Percentiles rank a stretch among this genome's conserved stretches.
These are phyloP conservation scores for Ilyonectria sp. DNA, from an alignment of 2,329 filamentous ascomycete genomes.

Conservation along the genomic window DNA sequence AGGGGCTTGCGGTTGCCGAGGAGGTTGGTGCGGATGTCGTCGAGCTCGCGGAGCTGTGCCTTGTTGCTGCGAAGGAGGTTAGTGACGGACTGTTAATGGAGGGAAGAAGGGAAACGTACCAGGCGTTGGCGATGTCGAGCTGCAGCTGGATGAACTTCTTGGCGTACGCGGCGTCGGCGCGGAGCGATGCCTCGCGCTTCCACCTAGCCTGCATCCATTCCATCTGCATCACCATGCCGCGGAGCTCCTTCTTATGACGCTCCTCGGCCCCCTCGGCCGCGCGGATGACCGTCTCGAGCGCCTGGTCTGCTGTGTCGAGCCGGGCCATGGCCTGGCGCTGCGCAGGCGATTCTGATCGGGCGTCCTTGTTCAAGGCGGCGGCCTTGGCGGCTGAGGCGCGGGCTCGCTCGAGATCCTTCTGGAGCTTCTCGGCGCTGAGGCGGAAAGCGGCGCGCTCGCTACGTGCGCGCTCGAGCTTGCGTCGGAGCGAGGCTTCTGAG, in stretches of 20 bases:
- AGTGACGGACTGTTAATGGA: conserved; percentile 20
- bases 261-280: conserved; percentile 75
- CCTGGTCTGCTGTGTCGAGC: conserved; percentile 61
- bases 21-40: conserved; percentile 76
- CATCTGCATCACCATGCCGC: conserved; percentile 90
- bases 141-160: conserved; percentile 88
- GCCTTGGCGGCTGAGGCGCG: conserved; percentile 58
- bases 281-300: conserved; percentile 72
- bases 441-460: conserved; percentile 74
- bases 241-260: conserved; percentile 81
- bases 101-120: conserved; percentile 73
- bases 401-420: conserved; percentile 65
- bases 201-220: conserved; percentile 89
- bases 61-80: conserved; percentile 78
- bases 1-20: conserved; percentile 57
- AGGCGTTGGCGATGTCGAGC: conserved; percentile 88
- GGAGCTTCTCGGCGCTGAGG: conserved; percentile 68
- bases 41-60: conserved; percentile 88
- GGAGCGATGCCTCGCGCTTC: conserved; percentile 84
- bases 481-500: conserved; percentile 73
- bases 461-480: conserved; percentile 79
- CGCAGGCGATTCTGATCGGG: conserved; percentile 20
- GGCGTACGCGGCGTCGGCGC: conserved; percentile 85
- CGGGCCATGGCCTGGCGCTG: conserved; percentile 47
- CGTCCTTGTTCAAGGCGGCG: conserved; percentile 36